A percentile compares a stretch with the other conserved stretches of the same genome.
These are phyloP conservation scores for Capsicum chinense DNA, from an alignment of 257 asterid species.

Conservation along the genomic window DNA sequence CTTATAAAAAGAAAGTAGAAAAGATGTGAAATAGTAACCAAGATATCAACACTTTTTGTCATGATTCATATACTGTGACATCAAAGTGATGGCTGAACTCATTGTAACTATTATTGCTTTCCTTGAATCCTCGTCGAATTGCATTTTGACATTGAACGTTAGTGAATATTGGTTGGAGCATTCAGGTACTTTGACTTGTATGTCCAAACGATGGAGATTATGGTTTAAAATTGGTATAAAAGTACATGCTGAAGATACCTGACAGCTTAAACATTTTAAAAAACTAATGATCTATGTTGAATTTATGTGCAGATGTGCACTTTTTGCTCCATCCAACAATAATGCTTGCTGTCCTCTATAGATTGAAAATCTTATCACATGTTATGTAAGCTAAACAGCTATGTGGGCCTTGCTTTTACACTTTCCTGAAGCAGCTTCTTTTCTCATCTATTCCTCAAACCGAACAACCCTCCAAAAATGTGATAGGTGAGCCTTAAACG, in stretches of 20 bases:
- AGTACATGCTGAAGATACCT: neutral
- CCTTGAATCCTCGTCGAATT: neutral
- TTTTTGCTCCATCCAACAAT: neutral
- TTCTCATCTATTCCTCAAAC: constrained; percentile 5
- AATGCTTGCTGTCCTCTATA: neutral
- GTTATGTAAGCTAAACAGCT: neutral
- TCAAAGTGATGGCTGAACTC: neutral
- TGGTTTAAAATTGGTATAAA: neutral
- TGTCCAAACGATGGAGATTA: neutral
- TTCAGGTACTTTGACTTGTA: constrained; percentile 24
- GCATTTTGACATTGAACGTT: neutral
- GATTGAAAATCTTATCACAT: neutral
- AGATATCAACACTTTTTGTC: neutral
- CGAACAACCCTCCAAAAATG: neutral
- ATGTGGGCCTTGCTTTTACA: constrained; percentile 9
- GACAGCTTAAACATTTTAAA: neutral
- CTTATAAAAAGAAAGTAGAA: neutral
- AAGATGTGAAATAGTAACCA: neutral
- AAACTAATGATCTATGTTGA: constrained; percentile 1
- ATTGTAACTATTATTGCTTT: neutral
- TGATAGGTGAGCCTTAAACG: neutral
- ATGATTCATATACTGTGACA: neutral
- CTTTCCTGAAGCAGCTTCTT: neutral
- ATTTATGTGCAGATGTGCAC: neutral
- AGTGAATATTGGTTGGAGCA: neutral